A percentile compares a stretch with the other conserved stretches of the same genome.
phyloP scores from a whole-genome alignment of 768 basidiomycete genomes.

The Lactarius tabidus region DNA sequence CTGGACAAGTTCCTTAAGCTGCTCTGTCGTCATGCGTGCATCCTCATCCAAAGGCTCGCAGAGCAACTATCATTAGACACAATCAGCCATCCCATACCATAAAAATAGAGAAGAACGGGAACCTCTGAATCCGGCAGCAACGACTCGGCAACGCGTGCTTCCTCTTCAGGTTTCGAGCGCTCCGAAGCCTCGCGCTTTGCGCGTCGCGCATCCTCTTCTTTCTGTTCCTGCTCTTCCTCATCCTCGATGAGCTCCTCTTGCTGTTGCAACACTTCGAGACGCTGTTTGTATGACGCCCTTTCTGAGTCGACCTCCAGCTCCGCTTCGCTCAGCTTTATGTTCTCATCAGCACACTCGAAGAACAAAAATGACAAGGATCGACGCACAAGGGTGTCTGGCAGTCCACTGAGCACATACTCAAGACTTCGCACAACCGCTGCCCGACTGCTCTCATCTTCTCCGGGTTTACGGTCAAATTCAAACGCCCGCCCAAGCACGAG shows the following conservation, averaged over 20 bases:
- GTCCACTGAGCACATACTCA: conserved; percentile 84
- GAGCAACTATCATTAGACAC: conserved; percentile 43
- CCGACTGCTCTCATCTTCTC: conserved; percentile 78
- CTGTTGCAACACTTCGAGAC: conserved; percentile 94
- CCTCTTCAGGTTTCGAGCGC: conserved; percentile 48
- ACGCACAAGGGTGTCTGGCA: conserved; percentile 90
- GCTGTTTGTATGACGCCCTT: conserved; percentile 94
- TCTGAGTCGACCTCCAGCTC: conserved; percentile 95
- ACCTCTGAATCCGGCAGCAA: conserved; percentile 86
- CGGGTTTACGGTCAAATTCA: conserved; percentile 77
- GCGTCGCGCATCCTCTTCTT: conserved; percentile 88
- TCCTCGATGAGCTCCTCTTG: conserved; percentile 99
- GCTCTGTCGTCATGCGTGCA: conserved; percentile 97
- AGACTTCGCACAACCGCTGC: conserved; percentile 74
- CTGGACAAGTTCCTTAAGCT: conserved; percentile 89
- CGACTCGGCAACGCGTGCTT: conserved; percentile 73
- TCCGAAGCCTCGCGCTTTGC: conserved; percentile 79
- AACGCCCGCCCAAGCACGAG: conserved; percentile 94
- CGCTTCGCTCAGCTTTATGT: conserved; percentile 83
- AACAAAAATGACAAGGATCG: neutral
- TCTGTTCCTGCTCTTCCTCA: conserved; percentile 96
- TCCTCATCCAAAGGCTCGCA: conserved; percentile 57
- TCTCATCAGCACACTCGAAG: conserved; percentile 5
- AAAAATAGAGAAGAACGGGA: neutral
- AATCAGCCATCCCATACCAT: neutral